A percentile compares a stretch with the other conserved stretches of the same genome.
Conservation (phyloP, 306 rosid species). For the Aeschynomene evenia region DNA sequence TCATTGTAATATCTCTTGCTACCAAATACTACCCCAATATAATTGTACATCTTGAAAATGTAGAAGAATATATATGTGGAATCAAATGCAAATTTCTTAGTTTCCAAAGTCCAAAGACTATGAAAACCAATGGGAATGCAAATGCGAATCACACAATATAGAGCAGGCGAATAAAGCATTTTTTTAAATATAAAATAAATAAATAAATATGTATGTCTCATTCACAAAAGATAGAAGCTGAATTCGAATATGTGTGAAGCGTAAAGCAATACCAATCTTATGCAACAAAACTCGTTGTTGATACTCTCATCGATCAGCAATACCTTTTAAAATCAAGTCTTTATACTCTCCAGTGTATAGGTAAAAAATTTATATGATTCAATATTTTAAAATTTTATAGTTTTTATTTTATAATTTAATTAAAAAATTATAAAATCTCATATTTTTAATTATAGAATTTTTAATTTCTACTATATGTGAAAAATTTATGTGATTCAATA, state of each 20-base stretch:
- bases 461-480: no score
- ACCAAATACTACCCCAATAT: background rate
- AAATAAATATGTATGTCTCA: no score
- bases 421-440: no score
- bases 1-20: background rate
- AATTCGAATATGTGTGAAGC: conserved; percentile 26
- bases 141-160: no score
- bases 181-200: background rate
- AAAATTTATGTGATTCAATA: no score
- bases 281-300: conserved; percentile 18
- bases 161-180: no score
- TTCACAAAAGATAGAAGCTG: background rate
- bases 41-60: background rate
- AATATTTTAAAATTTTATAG: no score
- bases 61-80: background rate
- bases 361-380: no score
- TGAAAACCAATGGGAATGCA: background rate
- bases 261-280: conserved; percentile 30
- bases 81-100: background rate
- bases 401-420: no score
- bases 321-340: background rate
- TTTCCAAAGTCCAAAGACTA: background rate
- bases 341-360: no score
- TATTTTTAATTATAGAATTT: no score
- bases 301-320: background rate